These are phyloP conservation scores for Schizophyllum commune DNA, from an alignment of 1,284 basidiomycete genomes.

Conservation along the genomic window DNA sequence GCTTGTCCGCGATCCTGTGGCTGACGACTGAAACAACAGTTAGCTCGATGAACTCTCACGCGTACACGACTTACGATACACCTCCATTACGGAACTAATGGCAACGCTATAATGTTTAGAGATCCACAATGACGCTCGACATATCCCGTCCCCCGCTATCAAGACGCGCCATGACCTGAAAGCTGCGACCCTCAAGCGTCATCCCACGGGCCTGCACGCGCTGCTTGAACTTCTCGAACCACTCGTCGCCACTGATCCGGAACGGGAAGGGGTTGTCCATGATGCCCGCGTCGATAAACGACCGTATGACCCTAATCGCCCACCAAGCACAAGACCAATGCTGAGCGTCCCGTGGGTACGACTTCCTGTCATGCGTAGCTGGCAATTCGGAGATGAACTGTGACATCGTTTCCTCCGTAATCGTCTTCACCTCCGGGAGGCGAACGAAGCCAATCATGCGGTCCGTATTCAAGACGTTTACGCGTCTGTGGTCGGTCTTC, in stretches of 20 bases:
- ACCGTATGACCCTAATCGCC: neutral
- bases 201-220: neutral
- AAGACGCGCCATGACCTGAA: neutral
- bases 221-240: neutral
- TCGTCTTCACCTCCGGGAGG: neutral
- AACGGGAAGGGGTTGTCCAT: neutral
- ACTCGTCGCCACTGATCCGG: neutral
- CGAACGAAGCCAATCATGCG: neutral
- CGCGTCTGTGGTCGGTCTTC: neutral
- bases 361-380: neutral
- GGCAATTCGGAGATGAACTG: neutral
- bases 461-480: neutral
- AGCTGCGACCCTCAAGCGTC: neutral
- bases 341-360: neutral
- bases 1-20: neutral
- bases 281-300: neutral
- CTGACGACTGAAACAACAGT: too few species aligned
- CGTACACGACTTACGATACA: neutral
- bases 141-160: neutral
- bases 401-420: neutral
- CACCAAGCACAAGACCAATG: neutral
- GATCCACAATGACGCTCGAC: neutral
- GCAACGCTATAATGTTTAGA: neutral
- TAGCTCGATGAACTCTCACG: too few species aligned
- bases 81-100: neutral